These are phyloP conservation scores for Hygrocybe coccinea DNA, from an alignment of 768 basidiomycete genomes.

Conservation along the genomic window DNA sequence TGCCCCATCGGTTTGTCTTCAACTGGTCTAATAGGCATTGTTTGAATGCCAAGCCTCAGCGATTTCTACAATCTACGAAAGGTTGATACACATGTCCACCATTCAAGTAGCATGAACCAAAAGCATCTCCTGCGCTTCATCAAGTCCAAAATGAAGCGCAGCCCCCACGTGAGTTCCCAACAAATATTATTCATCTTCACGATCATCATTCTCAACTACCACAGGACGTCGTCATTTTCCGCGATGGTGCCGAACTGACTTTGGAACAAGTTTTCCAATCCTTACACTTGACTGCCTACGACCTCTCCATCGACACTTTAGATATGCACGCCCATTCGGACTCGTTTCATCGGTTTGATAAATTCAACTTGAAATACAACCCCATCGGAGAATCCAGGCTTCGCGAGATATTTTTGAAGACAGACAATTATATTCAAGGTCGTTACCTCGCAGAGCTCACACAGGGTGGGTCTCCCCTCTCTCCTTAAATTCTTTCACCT, in stretches of 20 bases:
- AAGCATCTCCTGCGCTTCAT: slow-evolving; percentile 98
- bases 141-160: slow-evolving; percentile 95
- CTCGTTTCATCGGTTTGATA: slow-evolving; percentile 97
- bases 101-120: slow-evolving; percentile 99
- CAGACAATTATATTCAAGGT: slow-evolving; percentile 91
- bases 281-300: slow-evolving; percentile 91
- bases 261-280: slow-evolving; percentile 95
- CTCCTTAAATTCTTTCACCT: too few species aligned
- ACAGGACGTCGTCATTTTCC: slow-evolving; percentile 93
- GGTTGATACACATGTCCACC: slow-evolving; percentile 98
- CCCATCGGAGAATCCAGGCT: slow-evolving; percentile 93
- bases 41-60: slow-evolving; percentile 37
- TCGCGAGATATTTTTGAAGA: slow-evolving; percentile 96
- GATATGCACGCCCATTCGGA: slow-evolving; percentile 99
- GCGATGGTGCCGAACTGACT: slow-evolving; percentile 85
- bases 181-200: background rate
- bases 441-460: slow-evolving; percentile 93
- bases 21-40: background rate
- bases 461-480: slow-evolving; percentile 48
- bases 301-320: slow-evolving; percentile 95
- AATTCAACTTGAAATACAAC: slow-evolving; percentile 97
- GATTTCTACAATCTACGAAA: slow-evolving; percentile 99
- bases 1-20: slow-evolving; percentile 68
- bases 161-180: slow-evolving; percentile 55
- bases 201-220: background rate